Evolutionary conservation across 306 rosid species (phyloP), one percentile per base, ranked within the genome.

Genomic region (Fragaria nilgerrensis): DNA sequence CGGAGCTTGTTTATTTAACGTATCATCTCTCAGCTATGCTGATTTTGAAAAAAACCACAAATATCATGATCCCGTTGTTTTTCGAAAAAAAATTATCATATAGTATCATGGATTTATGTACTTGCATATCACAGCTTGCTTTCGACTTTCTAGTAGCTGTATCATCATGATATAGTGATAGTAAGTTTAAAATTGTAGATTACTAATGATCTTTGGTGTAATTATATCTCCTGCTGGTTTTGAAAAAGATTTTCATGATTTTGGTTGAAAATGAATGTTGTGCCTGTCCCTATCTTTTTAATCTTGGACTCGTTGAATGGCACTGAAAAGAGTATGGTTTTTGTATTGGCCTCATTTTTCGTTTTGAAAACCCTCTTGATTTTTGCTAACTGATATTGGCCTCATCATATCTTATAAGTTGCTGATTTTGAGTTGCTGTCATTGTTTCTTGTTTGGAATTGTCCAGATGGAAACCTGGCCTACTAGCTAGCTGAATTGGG

Each of bases 401-500:
- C 22, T n/a, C n/a, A n/a, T 56, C 5, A 25, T 25, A 56, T 32
- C 16, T 5, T 44, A 8, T 9, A 58, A n/a, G 14, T 22, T 58
- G 4, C 16, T 10, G 23, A 64, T 2, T 34, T 14, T 4, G 13
- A 64, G 69, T 34, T 19, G 16, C 14, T 65, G 17, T 34, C 70
- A 16, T 19, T 68, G 20, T 3, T 25, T 25, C 27, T 25, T 25
- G 27, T 23, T 70, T 32, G n/a, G 34, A 12, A 75, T 7, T 66
- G 3, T 75, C 14, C 75, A 91, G 90, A 34, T 93, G 87, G 93
- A 52, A 87, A 78, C 82, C 59, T 85, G 96, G 89, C 86, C 1
- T 80, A 87, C 76, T 93, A 86, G 80, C 88, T 93, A 0, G 90
- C 91, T 5, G 97, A 93, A 80, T 81, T 93, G 78, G 98, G 91